Evolutionary conservation across 805 yeast species (phyloP).

Genomic region (Phaffomyces opuntiae): DNA sequence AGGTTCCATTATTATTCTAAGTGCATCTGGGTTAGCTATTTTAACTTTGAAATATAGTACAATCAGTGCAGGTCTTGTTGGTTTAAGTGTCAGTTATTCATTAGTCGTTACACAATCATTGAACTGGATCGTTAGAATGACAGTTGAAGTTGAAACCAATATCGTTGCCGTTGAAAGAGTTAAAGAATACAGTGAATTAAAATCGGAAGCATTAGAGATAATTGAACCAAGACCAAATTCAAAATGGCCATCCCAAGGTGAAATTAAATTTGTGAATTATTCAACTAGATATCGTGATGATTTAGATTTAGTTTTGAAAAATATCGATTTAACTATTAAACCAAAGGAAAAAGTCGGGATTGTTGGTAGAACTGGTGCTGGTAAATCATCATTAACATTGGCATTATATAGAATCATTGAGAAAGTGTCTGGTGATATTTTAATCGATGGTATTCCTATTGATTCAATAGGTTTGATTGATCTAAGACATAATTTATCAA

Average conservation of each 20-base stretch:
- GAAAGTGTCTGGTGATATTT: conserved; percentile 59
- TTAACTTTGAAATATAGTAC: conserved; percentile 49
- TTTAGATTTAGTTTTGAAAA: conserved; percentile 70
- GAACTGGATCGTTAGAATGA: conserved; percentile 98
- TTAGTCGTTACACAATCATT: conserved; percentile 87
- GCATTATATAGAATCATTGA: conserved; percentile 85
- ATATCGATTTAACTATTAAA: conserved; percentile 55
- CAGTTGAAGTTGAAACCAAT: conserved; percentile 96
- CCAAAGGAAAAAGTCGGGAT: conserved; percentile 86
- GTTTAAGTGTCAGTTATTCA: conserved; percentile 90
- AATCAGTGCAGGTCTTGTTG: conserved; percentile 86
- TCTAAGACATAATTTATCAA: conserved; percentile 68
- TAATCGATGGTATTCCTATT: conserved; percentile 65
- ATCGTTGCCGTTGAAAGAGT: conserved; percentile 96
- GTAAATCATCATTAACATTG: conserved; percentile 79
- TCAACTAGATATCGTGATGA: conserved; percentile 81
- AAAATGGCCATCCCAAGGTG: conserved; percentile 71
- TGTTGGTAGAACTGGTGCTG: conserved; percentile 97
- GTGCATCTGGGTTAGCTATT: conserved; percentile 79
- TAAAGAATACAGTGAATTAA: conserved; percentile 73
- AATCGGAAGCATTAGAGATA: conserved; percentile 77
- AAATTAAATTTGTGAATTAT: conserved; percentile 59
- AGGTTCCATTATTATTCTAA: conserved; percentile 82
- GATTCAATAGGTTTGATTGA: conserved; percentile 67
- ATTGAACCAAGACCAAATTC: conserved; percentile 62